Evolutionary conservation across 805 yeast genomes (phyloP).

Genomic region (Cyberlindnera xylosilytica): DNA sequence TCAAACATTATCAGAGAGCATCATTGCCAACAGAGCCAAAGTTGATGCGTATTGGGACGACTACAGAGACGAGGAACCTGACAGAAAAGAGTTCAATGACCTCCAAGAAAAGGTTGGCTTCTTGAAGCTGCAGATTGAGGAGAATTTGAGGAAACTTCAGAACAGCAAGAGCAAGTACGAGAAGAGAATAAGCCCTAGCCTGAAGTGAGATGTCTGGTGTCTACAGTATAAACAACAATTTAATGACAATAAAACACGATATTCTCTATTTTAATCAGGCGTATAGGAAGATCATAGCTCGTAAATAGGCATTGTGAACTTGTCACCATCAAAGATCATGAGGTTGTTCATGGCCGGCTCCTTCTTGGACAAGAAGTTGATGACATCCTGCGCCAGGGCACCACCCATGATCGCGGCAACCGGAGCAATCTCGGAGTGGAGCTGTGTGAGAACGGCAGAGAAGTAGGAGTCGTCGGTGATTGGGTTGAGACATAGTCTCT

Average conservation of each 20-base stretch:
- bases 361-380: conserved; percentile 72
- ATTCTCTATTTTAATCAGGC: too few relatives aligned
- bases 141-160: conserved; percentile 19
- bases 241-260: too few relatives aligned
- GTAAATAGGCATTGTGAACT: conserved; percentile 76
- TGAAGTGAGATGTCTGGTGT: too few relatives aligned
- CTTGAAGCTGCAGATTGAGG: conserved; percentile 21
- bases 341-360: conserved; percentile 83
- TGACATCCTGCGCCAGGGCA: conserved; percentile 82
- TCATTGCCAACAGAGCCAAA: conserved; percentile 12
- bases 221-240: too few relatives aligned
- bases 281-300: conserved; percentile 35
- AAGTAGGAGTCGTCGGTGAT: conserved; percentile 42
- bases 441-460: conserved; percentile 43
- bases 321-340: conserved; percentile 69
- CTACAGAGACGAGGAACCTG: conserved; percentile 13
- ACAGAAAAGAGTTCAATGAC: conserved; percentile 16
- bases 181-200: conserved; percentile 20
- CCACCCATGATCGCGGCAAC: conserved; percentile 90
- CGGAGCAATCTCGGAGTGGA: conserved; percentile 68
- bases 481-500: conserved; percentile 37
- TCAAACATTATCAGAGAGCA: conserved; percentile 14
- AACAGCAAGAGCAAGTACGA: conserved; percentile 19
- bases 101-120: conserved; percentile 9
- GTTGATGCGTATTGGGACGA: conserved; percentile 21